Evolutionary conservation across 1,284 basidiomycete species (phyloP).

Genomic region (Abortiporus biennis): DNA sequence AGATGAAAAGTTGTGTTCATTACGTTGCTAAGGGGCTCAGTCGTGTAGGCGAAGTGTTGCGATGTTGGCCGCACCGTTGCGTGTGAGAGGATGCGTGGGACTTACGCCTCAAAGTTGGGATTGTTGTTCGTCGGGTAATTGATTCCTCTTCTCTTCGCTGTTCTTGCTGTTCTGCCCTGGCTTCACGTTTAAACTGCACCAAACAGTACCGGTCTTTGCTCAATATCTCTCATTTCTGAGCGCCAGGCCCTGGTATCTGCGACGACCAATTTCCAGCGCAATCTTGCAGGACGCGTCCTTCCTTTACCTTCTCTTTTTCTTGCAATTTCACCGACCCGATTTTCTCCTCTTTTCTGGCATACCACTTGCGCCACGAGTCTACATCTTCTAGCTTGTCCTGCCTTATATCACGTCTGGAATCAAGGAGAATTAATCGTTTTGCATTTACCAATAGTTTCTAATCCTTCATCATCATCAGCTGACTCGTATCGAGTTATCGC

Average conservation of each 20-base stretch:
- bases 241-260: no score
- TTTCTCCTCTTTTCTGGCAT: conserved; percentile 12
- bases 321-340: conserved; percentile 15
- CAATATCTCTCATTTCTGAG: no score
- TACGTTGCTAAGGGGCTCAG: no score
- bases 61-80: no score
- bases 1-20: no score
- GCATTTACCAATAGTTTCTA: conserved; percentile 5
- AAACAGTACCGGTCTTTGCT: no score
- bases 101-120: not conserved
- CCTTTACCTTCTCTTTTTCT: conserved; percentile 21
- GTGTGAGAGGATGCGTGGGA: conserved; percentile 1
- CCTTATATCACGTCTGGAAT: conserved; percentile 3
- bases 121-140: not conserved
- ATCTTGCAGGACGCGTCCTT: conserved; percentile 25
- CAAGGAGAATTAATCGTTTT: conserved; percentile 6
- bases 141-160: conserved; percentile 9
- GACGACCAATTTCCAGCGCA: conserved; percentile 17
- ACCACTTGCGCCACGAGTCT: no score
- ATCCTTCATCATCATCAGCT: conserved; percentile 3
- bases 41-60: no score
- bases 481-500: conserved; percentile 1
- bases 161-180: conserved; percentile 23
- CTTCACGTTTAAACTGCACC: conserved; percentile 13
- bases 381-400: no score